phyloP scores from a whole-genome alignment of 2,329 filamentous ascomycete species.

The Paracoccidioides brasiliensis region DNA sequence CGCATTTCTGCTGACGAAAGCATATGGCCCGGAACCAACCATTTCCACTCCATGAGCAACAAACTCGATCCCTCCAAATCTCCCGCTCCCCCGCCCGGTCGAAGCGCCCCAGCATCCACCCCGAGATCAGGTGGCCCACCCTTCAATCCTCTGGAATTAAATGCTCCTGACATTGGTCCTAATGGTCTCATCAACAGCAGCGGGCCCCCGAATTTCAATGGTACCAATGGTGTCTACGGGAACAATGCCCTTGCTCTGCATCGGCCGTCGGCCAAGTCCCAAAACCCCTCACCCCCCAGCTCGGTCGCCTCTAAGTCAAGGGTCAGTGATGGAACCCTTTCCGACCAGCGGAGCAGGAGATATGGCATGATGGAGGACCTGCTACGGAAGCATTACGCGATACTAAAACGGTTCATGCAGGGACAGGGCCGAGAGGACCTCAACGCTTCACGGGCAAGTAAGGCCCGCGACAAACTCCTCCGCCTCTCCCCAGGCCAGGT shows the following conservation, averaged over 20 bases:
- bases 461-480: constrained; percentile 86
- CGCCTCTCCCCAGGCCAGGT: constrained; percentile 86
- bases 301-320: constrained; percentile 55
- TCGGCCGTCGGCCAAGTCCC: constrained; percentile 42
- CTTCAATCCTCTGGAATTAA: constrained; percentile 9
- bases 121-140: constrained; percentile 42
- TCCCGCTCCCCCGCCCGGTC: constrained; percentile 35
- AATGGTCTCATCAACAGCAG: not conserved
- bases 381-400: constrained; percentile 66
- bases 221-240: not conserved
- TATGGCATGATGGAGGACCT: constrained; percentile 51
- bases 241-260: constrained; percentile 32
- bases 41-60: constrained; percentile 46
- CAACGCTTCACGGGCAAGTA: constrained; percentile 62
- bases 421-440: constrained; percentile 61
- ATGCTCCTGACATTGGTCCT: constrained; percentile 3
- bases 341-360: constrained; percentile 50
- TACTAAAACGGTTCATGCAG: constrained; percentile 63
- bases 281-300: constrained; percentile 68
- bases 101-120: constrained; percentile 48
- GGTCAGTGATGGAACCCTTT: constrained; percentile 67
- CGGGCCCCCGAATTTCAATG: not conserved
- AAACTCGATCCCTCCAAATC: constrained; percentile 30
- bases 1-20: constrained; percentile 69
- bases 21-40: constrained; percentile 63